Conservation (phyloP, 441 rosid genomes). For the Oxalis stricta region DNA sequence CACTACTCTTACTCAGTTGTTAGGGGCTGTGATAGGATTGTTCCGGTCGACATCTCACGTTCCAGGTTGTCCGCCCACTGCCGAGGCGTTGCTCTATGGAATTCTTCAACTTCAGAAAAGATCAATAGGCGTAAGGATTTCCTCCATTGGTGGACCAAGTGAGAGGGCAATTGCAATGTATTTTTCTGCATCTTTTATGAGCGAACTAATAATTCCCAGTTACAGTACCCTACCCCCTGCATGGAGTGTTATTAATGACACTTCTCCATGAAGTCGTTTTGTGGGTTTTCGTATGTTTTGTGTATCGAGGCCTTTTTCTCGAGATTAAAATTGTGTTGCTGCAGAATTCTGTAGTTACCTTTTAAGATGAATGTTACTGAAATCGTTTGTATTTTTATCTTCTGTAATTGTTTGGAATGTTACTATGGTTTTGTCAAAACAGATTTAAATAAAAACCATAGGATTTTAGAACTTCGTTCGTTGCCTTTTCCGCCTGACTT, state of each 20-base stretch:
- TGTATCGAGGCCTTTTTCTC: constrained; percentile 4
- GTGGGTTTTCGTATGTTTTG: background rate
- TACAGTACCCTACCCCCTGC: constrained; percentile 1
- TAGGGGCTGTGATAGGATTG: constrained; percentile 92
- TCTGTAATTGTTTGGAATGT: background rate
- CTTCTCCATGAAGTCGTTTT: background rate
- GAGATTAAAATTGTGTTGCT: background rate
- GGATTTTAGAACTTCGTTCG: too few relatives aligned
- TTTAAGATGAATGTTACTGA: background rate
- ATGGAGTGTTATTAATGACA: background rate
- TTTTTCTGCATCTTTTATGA: constrained; percentile 1
- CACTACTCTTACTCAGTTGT: constrained; percentile 97
- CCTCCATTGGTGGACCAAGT: constrained; percentile 91
- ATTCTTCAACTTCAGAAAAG: constrained; percentile 95
- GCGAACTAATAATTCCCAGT: constrained; percentile 15
- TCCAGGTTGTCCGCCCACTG: constrained; percentile 98
- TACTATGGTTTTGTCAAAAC: background rate
- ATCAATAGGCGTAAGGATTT: constrained; percentile 95
- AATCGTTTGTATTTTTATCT: background rate
- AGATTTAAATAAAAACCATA: background rate
- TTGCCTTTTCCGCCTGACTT: too few relatives aligned
- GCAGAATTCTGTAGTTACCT: background rate
- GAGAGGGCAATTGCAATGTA: constrained; percentile 8
- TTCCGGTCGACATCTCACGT: constrained; percentile 91
- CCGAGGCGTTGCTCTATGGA: constrained; percentile 89